phyloP scores from a whole-genome alignment of 1,139 yeast genomes.

The Lodderomyces metapsilosis region DNA sequence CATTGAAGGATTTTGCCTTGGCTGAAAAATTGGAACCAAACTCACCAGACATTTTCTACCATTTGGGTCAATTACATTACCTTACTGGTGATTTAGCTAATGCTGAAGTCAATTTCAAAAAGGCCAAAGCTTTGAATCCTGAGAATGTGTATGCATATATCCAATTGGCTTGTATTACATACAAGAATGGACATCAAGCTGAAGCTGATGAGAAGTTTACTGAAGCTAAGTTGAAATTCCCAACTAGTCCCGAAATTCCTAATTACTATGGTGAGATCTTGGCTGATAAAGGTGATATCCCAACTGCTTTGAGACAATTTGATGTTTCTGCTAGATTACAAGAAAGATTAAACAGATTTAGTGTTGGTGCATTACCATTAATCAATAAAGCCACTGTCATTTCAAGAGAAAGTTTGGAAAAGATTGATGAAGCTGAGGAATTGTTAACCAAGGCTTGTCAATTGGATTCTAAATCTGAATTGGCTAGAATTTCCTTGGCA shows the following conservation, averaged over 20 bases:
- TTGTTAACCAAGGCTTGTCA: slow-evolving; percentile 75
- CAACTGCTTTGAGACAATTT: slow-evolving; percentile 77
- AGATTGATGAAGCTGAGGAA: slow-evolving; percentile 60
- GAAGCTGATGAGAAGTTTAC: slow-evolving; percentile 69
- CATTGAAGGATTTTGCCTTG: slow-evolving; percentile 66
- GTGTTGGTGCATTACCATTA: slow-evolving; percentile 86
- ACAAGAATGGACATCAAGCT: slow-evolving; percentile 68
- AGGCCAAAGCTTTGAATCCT: slow-evolving; percentile 73
- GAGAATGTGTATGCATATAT: slow-evolving; percentile 81
- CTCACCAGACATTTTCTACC: slow-evolving; percentile 85
- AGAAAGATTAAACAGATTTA: slow-evolving; percentile 55
- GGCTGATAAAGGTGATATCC: slow-evolving; percentile 74
- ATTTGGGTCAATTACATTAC: slow-evolving; percentile 90
- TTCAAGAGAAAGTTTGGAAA: slow-evolving; percentile 55
- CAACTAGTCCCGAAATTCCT: slow-evolving; percentile 88
- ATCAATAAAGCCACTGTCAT: slow-evolving; percentile 84
- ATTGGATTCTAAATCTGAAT: slow-evolving; percentile 83
- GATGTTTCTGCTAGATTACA: slow-evolving; percentile 86
- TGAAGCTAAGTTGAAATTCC: slow-evolving; percentile 73
- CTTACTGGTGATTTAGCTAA: slow-evolving; percentile 70
- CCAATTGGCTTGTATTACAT: slow-evolving; percentile 89
- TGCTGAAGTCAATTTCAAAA: slow-evolving; percentile 75
- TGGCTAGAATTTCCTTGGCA: slow-evolving; percentile 86
- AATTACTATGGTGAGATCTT: slow-evolving; percentile 94
- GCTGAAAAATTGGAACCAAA: slow-evolving; percentile 72